Base-by-base conservation (phyloP, 129 eudicot genomes). In the Pseudognaphalium luteoalbum region DNA sequence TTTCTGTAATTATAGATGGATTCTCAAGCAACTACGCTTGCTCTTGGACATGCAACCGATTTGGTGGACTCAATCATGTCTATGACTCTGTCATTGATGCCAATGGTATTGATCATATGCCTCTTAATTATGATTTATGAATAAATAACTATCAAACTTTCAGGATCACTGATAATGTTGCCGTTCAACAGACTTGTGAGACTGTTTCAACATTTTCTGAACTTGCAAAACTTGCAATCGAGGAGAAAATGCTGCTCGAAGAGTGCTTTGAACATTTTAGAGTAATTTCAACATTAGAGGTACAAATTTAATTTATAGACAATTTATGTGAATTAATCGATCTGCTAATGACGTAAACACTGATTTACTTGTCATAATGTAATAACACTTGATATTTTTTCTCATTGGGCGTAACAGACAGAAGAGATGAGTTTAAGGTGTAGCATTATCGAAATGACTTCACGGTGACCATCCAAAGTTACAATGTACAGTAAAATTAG, bases 241-340 rank as follows among this genome's bases (percentile, higher is more conserved):
- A 88, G 77, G 97, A 87, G 79, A 91, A 83, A 80, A 77, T 80
- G 72, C 63, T 88, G 37, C 84, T 91, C 73, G 86, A 91, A 72
- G 97, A 88, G 65, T 91, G 88, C 69, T 70, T 86, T 66, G 95
- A 91, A 73, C 80, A 81, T 80, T 85, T 87, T 62, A 80, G 67
- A 73, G 17, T 41, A 22, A 80, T 91, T 79, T 86, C 92, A n/a
- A 71, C 68, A 14, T 80, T 88, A 62, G 88, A 88, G 97, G 97
- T 91, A 12, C 28, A 25, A 25, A 25, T 25, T 25, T 25, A 25
- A 25, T 25, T 25, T 25, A 25, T 15, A 54, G 37, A 41, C 44
- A 5, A 59, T 15, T 58, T 5, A 16, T 12, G 42, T 63, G n/a
- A 5, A 63, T 21, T 61, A 16, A 66, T 25, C 28, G 28, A 25